phyloP scores from a whole-genome alignment of 108 stramenopile species.

The Parietichytrium sp. region DNA sequence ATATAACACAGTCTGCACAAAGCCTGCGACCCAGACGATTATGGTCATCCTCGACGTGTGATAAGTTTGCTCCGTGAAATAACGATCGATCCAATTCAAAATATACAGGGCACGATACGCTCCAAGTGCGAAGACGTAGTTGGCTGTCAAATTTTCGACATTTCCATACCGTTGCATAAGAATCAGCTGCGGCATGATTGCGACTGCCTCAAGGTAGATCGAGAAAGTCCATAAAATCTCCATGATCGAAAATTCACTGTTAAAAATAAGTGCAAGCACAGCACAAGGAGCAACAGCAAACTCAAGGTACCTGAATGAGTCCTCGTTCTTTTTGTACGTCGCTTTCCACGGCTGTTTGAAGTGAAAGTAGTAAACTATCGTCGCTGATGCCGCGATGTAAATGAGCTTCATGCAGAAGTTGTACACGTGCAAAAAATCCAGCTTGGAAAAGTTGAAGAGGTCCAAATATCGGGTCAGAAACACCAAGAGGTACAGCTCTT shows the following conservation, averaged over 20 bases:
- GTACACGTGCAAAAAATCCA: conserved; percentile 60
- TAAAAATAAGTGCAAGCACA: conserved; percentile 73
- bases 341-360: conserved; percentile 80
- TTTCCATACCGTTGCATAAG: conserved; percentile 93
- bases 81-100: conserved; percentile 96
- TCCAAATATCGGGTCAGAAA: conserved; percentile 78
- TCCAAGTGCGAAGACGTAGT: conserved; percentile 97
- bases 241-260: conserved; percentile 56
- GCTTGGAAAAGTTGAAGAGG: conserved; percentile 43
- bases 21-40: conserved; percentile 86
- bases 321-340: conserved; percentile 92
- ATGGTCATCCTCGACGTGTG: conserved; percentile 64
- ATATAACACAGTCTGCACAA: conserved; percentile 95
- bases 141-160: conserved; percentile 93
- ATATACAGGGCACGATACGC: conserved; percentile 94
- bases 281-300: conserved; percentile 90
- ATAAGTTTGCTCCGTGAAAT: conserved; percentile 80
- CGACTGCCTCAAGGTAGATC: conserved; percentile 88
- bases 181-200: conserved; percentile 94
- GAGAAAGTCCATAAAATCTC: conserved; percentile 92
- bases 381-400: conserved; percentile 86
- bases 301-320: conserved; percentile 93
- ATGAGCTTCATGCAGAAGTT: conserved; percentile 93
- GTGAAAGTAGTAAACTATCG: conserved; percentile 89
- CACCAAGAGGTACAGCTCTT: conserved; percentile 94